A percentile compares a stretch with the other conserved stretches of the same genome.
Evolutionary conservation across 495 filamentous ascomycete species (phyloP).

Genomic region (Neurospora intermedia): DNA sequence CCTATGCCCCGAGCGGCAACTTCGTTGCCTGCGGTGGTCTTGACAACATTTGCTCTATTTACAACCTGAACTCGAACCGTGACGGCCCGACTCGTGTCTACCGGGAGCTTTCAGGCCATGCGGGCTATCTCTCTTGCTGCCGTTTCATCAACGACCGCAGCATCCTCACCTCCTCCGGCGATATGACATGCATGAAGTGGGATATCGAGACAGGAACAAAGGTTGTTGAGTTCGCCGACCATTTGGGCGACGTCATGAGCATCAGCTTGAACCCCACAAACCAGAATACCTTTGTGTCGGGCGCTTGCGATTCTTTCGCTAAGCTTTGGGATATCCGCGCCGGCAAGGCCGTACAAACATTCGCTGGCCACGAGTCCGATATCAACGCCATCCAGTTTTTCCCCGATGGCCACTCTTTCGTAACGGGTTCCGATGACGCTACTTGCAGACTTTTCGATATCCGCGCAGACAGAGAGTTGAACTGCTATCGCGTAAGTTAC

Average conservation of each 20-base stretch:
- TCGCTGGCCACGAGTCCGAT: constrained; percentile 95
- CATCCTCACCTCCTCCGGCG: constrained; percentile 94
- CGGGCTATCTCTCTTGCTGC: constrained; percentile 96
- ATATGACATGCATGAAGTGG: constrained; percentile 99
- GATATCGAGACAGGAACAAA: constrained; percentile 96
- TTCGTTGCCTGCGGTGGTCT: constrained; percentile 97
- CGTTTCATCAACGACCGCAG: constrained; percentile 97
- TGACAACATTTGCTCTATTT: constrained; percentile 99
- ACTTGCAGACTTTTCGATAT: constrained; percentile 97
- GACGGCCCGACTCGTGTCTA: constrained; percentile 95
- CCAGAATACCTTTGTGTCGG: constrained; percentile 96
- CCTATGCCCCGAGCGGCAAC: constrained; percentile 96
- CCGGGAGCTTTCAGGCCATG: constrained; percentile 91
- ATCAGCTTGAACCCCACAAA: constrained; percentile 99
- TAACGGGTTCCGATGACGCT: constrained; percentile 95
- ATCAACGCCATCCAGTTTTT: constrained; percentile 99
- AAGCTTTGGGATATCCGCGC: constrained; percentile 99
- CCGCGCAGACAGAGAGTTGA: constrained; percentile 89
- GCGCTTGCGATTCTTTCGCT: constrained; percentile 95
- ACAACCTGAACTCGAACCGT: constrained; percentile 88
- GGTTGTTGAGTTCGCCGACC: constrained; percentile 96
- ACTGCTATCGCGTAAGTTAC: constrained; percentile 79
- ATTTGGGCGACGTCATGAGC: constrained; percentile 98
- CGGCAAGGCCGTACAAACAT: constrained; percentile 96
- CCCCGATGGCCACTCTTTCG: constrained; percentile 97